Percentiles rank a stretch among this genome's conserved stretches.
phyloP scores from a whole-genome alignment of 2,329 filamentous ascomycete species.

The Epichloe sp. region DNA sequence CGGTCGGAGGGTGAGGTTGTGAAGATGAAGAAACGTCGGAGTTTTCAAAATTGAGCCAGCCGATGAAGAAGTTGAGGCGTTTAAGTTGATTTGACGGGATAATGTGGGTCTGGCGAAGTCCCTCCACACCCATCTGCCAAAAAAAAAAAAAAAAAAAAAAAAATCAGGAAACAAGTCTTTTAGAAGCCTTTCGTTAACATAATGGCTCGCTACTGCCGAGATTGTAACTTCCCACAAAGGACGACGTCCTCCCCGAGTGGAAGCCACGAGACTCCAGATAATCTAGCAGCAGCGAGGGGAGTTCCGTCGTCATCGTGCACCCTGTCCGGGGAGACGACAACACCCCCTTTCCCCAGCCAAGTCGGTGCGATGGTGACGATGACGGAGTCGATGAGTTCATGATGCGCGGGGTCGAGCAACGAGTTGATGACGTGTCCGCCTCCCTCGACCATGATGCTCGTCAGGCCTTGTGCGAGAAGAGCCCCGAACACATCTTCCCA shows the following conservation, averaged over 20 bases:
- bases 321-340: slow-evolving; percentile 62
- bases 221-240: slow-evolving; percentile 52
- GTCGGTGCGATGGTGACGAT: slow-evolving; percentile 83
- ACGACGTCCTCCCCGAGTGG: slow-evolving; percentile 75
- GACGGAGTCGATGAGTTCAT: slow-evolving; percentile 57
- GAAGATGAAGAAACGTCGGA: too few species aligned
- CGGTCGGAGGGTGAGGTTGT: too few species aligned
- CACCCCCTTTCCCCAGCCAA: slow-evolving; percentile 75
- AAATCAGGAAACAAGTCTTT: too few species aligned
- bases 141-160: too few species aligned
- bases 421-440: slow-evolving; percentile 74
- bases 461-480: slow-evolving; percentile 46
- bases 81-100: too few species aligned
- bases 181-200: too few species aligned
- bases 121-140: too few species aligned
- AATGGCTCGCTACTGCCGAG: background rate
- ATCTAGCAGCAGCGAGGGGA: slow-evolving; percentile 47
- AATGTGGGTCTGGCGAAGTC: too few species aligned
- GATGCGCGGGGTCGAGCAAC: slow-evolving; percentile 50
- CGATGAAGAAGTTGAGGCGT: too few species aligned
- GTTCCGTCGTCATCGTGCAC: slow-evolving; percentile 35
- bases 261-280: slow-evolving; percentile 57
- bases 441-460: slow-evolving; percentile 85
- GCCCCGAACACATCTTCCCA: slow-evolving; percentile 53
- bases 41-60: too few species aligned